These are phyloP conservation scores for Penicillium soppii DNA, from an alignment of 495 filamentous ascomycete genomes.

Conservation along the genomic window DNA sequence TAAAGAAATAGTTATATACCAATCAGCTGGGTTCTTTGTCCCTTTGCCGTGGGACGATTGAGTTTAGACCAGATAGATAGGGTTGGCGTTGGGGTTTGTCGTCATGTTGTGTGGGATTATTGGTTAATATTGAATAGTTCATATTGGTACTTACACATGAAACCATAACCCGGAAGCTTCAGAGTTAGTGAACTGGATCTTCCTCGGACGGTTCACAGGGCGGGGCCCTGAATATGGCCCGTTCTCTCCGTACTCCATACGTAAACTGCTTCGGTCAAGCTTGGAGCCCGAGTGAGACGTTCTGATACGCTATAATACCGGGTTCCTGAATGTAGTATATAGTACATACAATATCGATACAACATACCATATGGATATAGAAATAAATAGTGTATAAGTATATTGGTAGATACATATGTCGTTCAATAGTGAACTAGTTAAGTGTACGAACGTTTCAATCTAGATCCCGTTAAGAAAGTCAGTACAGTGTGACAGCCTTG, in stretches of 20 bases:
- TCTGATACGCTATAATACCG: too few relatives aligned
- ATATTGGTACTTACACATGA: background rate
- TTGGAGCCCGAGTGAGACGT: background rate
- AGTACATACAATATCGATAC: too few relatives aligned
- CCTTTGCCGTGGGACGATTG: slow-evolving; percentile 22
- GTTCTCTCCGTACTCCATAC: background rate
- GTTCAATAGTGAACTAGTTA: too few relatives aligned
- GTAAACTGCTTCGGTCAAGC: background rate
- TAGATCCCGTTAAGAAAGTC: background rate
- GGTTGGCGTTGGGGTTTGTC: slow-evolving; percentile 14
- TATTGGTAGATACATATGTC: too few relatives aligned
- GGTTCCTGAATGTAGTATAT: too few relatives aligned
- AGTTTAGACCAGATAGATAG: slow-evolving; percentile 32
- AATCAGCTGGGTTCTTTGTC: slow-evolving; percentile 9
- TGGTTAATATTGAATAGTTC: background rate
- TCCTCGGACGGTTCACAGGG: background rate
- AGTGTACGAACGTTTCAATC: too few relatives aligned
- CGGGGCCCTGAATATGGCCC: background rate
- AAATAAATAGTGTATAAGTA: background rate
- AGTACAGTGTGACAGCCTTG: background rate
- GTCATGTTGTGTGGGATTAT: background rate
- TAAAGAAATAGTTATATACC: background rate
- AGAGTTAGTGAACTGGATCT: background rate
- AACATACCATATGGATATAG: too few relatives aligned
- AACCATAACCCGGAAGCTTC: background rate